Evolutionary conservation across 2,329 filamentous ascomycete genomes (phyloP).

Genomic region (Verticillium longisporum): DNA sequence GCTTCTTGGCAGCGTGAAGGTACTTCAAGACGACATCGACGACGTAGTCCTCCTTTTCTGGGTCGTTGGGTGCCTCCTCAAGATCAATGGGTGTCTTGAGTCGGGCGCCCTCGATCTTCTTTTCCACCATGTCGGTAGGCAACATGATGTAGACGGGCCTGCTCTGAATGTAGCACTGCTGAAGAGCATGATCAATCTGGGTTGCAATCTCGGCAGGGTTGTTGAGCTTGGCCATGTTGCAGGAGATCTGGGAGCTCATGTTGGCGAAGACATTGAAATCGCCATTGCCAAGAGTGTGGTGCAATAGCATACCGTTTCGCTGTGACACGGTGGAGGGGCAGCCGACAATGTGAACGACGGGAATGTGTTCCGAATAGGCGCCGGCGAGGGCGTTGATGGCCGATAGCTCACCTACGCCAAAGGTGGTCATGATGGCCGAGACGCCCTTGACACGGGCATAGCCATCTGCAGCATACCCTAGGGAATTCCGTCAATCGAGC

Average conservation of each 20-base stretch:
- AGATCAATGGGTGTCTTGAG: conserved; percentile 67
- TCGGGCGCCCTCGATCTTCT: conserved; percentile 67
- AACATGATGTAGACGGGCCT: conserved; percentile 80
- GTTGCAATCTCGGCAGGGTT: conserved; percentile 62
- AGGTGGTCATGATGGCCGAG: conserved; percentile 65
- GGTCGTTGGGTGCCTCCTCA: conserved; percentile 55
- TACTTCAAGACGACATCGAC: conserved; percentile 71
- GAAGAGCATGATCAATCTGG: conserved; percentile 72
- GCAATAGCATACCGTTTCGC: conserved; percentile 41
- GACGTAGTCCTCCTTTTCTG: conserved; percentile 72
- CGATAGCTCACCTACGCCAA: conserved; percentile 69
- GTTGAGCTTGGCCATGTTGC: conserved; percentile 63
- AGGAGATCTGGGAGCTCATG: conserved; percentile 69
- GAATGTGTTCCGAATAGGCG: conserved; percentile 66
- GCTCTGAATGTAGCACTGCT: conserved; percentile 65
- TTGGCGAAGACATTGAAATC: conserved; percentile 78
- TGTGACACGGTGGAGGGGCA: conserved; percentile 42
- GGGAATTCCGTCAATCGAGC: background rate
- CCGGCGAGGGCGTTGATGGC: conserved; percentile 68
- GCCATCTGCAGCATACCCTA: conserved; percentile 73
- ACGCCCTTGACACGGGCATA: conserved; percentile 70
- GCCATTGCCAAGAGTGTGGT: conserved; percentile 69
- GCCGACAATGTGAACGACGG: conserved; percentile 62
- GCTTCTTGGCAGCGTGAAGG: conserved; percentile 65
- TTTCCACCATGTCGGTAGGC: conserved; percentile 72